Base-by-base conservation (phyloP, 31 red algal genomes). In the Endocladia muricata region DNA sequence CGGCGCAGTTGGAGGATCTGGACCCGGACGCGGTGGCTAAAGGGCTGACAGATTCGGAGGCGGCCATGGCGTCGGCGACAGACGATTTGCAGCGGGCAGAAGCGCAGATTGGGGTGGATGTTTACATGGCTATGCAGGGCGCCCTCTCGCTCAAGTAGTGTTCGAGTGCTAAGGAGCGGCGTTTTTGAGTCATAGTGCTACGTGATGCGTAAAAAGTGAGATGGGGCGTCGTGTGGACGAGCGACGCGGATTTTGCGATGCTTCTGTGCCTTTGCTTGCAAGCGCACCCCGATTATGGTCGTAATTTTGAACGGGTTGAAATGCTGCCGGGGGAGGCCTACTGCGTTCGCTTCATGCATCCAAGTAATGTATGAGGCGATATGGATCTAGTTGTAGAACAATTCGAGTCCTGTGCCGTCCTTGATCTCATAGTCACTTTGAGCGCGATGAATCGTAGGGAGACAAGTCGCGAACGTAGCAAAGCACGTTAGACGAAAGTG, bases 41-140 rank as follows among this genome's bases (percentile, higher is more conserved):
- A 54, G 90, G 85, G 43, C 61, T 97, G 1, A 55, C 77, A 17
- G 90, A 97, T 11, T 81, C 76, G 36, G 90, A 97, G 70, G 76
- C 80, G 23, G 77, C 90, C 4, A 56, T 97, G 22, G 76, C 74
- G 25, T 43, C 79, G 3, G 83, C 89, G 57, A 75, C 73, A 38
- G 81, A 79, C 33, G 84, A 89, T 32, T 37, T 81, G 37, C 79
- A 83, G 61, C 69, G 79, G 36, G 94, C 94, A 32, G 92, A 89
- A 34, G 94, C 94, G 38, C 94, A 97, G 49, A 97, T 97, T 61
- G 94, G 94, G 22, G 68, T 96, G n/a, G 93, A 96, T 74, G 88
- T 91, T 47, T 91, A 88, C 41, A 87, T 85, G 64, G 88, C 93
- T 37, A 91, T 96, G 87, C 76, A 87, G 67, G 84, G 82, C 2